Evolutionary conservation across 495 filamentous ascomycete genomes (phyloP).

Genomic region (Gamarada debralockiae): DNA sequence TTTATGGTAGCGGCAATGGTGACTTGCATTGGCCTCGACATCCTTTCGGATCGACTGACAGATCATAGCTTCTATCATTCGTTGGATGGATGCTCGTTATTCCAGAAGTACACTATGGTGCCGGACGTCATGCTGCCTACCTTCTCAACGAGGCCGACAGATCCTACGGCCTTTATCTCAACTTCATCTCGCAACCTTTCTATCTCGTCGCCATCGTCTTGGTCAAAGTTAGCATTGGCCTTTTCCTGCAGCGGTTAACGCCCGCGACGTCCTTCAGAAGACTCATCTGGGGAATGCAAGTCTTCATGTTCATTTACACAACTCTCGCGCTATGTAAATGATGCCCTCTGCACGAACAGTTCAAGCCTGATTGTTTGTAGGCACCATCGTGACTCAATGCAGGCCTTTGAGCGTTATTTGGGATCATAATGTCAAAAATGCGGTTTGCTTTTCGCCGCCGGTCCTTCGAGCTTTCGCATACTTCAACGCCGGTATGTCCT

Average conservation of each 20-base stretch:
- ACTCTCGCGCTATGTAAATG: no score
- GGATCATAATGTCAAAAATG: no score
- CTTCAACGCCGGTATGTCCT: no score
- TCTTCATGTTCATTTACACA: no score
- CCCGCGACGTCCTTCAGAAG: slow-evolving; percentile 32
- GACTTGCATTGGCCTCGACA: slow-evolving; percentile 1
- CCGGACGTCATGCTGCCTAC: slow-evolving; percentile 32
- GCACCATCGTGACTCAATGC: no score
- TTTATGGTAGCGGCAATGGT: slow-evolving; percentile 39
- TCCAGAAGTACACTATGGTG: slow-evolving; percentile 35
- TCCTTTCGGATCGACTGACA: slow-evolving; percentile 5
- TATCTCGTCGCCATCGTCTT: slow-evolving; percentile 37
- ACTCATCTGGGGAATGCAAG: no score
- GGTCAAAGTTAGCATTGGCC: slow-evolving; percentile 43
- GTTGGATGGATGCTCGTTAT: slow-evolving; percentile 31
- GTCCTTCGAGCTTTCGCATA: no score
- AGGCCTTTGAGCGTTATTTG: no score
- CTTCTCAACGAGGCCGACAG: neutral
- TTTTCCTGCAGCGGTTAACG: slow-evolving; percentile 42
- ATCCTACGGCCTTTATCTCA: slow-evolving; percentile 31
- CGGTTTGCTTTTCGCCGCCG: no score
- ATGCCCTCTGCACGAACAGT: no score
- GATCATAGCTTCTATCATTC: slow-evolving; percentile 15
- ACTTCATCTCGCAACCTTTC: slow-evolving; percentile 39
- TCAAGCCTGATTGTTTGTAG: no score